Evolutionary conservation across 257 asterid species (phyloP).

Genomic region (Fraxinus quadrangulata): DNA sequence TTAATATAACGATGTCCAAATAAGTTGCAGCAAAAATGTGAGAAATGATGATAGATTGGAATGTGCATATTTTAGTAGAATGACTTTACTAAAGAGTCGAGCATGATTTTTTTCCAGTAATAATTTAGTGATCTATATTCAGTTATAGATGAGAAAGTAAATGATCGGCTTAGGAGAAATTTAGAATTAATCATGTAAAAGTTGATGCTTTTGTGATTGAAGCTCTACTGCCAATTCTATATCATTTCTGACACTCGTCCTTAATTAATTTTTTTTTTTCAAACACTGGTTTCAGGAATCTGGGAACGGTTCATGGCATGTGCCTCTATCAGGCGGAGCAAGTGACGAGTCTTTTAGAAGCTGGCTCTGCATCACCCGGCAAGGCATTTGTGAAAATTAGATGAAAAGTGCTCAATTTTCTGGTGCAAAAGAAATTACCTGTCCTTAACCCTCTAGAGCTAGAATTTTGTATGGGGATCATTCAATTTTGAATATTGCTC

Average conservation of each 20-base stretch:
- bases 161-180: background rate
- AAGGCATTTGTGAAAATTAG: slow-evolving; percentile 23
- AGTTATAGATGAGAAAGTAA: no score
- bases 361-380: slow-evolving; percentile 75
- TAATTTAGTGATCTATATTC: background rate
- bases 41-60: background rate
- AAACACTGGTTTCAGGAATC: slow-evolving; percentile 53
- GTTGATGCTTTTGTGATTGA: background rate
- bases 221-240: background rate
- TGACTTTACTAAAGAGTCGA: background rate
- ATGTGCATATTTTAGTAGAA: background rate
- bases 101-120: background rate
- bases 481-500: background rate
- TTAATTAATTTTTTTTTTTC: background rate
- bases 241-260: background rate
- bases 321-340: slow-evolving; percentile 70
- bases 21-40: background rate
- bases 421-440: background rate
- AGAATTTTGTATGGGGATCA: background rate
- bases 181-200: background rate
- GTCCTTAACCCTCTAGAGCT: background rate
- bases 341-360: slow-evolving; percentile 57
- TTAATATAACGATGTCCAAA: background rate
- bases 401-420: background rate
- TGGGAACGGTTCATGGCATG: slow-evolving; percentile 80